Conservation (phyloP, 2,329 filamentous ascomycete species). For the Fusarium verticillioides region DNA sequence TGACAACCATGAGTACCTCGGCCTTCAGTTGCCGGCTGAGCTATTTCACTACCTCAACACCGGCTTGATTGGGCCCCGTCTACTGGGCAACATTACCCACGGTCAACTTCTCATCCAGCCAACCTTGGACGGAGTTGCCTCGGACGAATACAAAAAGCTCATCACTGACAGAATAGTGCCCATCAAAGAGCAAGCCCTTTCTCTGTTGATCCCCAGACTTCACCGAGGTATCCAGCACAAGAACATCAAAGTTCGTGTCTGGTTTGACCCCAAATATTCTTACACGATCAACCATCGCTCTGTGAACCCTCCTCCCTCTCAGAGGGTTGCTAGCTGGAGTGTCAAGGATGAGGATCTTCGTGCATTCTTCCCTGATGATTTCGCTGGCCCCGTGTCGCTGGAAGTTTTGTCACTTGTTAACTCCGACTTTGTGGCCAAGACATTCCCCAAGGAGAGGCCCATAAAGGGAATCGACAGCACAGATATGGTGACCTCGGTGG, state of each 20-base stretch:
- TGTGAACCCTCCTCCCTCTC: constrained; percentile 59
- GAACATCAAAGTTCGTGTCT: constrained; percentile 80
- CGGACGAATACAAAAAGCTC: constrained; percentile 82
- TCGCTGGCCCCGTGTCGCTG: constrained; percentile 58
- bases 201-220: constrained; percentile 80
- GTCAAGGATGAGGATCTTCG: constrained; percentile 70
- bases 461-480: constrained; percentile 71
- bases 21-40: constrained; percentile 89
- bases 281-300: constrained; percentile 73
- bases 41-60: constrained; percentile 89
- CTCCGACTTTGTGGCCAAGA: constrained; percentile 74
- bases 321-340: constrained; percentile 72
- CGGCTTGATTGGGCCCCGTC: constrained; percentile 80
- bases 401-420: constrained; percentile 77
- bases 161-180: constrained; percentile 79
- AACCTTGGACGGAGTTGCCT: constrained; percentile 85
- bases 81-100: constrained; percentile 85
- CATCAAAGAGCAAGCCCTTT: constrained; percentile 79
- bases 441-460: constrained; percentile 68
- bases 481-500: constrained; percentile 77
- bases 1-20: constrained; percentile 90
- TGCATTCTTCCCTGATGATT: constrained; percentile 57
- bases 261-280: constrained; percentile 80
- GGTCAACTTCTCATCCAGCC: constrained; percentile 81
- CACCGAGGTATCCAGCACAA: constrained; percentile 87